Base-by-base conservation (phyloP, 1,139 yeast species). In the Blastobotrys malaysiensis region DNA sequence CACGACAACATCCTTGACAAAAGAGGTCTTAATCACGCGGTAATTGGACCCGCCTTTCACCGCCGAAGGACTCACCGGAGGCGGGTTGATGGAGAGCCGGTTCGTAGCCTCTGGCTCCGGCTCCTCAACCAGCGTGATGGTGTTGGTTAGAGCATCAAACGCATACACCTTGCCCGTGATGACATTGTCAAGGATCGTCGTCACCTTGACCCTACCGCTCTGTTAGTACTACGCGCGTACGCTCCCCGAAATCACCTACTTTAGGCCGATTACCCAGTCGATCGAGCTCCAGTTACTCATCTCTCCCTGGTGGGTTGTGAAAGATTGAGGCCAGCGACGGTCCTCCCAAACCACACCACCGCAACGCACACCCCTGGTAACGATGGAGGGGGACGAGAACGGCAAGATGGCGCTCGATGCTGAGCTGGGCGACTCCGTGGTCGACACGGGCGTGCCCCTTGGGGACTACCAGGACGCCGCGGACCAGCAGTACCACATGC, bases 81-180 rank as follows among this genome's bases (percentile, higher is more conserved):
- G 39, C 39, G 39, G 16, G 39, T 13, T 31, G 14, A 31, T 31
- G 16, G 39, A 31, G 16, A 31, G 39, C 39, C 39, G 39, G 39
- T 31, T 31, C 14, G 39, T 31, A 9, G 26, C 26, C 43, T 44
- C 44, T 18, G 19, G n/a, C 14, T 19, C 45, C 44, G 19, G 19
- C 22, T 48, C 53, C 53, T 69, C 69, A 16, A 63, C 63, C 27
- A 72, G 55, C 5, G 77, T 70, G n/a, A 77, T 59, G 3, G 78
- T 74, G 59, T 69, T 69, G 26, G 77, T 71, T 9, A 71, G 64
- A 2, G 78, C 73, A 57, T 77, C 81, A 66, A 79, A 83, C 7
- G 89, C 78, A 67, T 82, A 84, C 39, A 87, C 77, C 45, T 77
- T 73, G 1, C 95, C 95, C 11, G 74, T 74, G 53, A 82, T 75